phyloP scores from a whole-genome alignment of 2,329 filamentous ascomycete genomes.

The Neospermospora avenae region DNA sequence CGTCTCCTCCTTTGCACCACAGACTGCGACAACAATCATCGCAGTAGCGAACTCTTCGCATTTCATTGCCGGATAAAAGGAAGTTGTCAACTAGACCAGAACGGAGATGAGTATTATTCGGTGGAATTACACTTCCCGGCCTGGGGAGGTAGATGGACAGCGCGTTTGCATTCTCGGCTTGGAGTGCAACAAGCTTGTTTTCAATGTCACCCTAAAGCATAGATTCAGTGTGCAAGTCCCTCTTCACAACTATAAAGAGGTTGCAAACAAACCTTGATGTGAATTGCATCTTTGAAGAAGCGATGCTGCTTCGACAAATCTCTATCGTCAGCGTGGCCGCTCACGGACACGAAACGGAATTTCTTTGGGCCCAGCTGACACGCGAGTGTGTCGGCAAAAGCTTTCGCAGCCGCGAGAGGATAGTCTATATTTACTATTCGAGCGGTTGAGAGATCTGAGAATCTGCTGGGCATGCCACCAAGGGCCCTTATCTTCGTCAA shows the following conservation, averaged over 20 bases:
- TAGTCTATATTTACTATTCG: slow-evolving; percentile 8
- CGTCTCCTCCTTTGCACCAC: background rate
- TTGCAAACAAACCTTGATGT: slow-evolving; percentile 25
- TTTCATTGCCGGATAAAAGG: slow-evolving; percentile 7
- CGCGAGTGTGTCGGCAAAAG: slow-evolving; percentile 5
- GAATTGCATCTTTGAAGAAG: slow-evolving; percentile 36
- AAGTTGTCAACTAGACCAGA: background rate
- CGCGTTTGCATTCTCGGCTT: background rate
- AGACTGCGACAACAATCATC: slow-evolving; percentile 10
- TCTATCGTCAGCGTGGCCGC: slow-evolving; percentile 38
- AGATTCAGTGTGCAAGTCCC: background rate
- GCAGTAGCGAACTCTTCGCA: slow-evolving; percentile 11
- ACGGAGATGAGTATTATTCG: slow-evolving; percentile 3
- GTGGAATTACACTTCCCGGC: slow-evolving; percentile 4
- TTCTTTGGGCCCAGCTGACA: slow-evolving; percentile 18
- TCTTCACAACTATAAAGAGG: background rate
- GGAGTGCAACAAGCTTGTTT: slow-evolving; percentile 1
- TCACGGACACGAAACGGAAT: slow-evolving; percentile 44
- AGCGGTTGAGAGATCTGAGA: background rate
- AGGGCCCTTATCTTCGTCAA: background rate
- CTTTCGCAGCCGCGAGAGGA: slow-evolving; percentile 3
- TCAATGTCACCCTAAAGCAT: slow-evolving; percentile 2
- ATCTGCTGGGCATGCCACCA: background rate
- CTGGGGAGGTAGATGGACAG: slow-evolving; percentile 1
- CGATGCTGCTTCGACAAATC: slow-evolving; percentile 37